These are phyloP conservation scores for Apiospora arundinis DNA, from an alignment of 2,329 filamentous ascomycete genomes.

Conservation along the genomic window DNA sequence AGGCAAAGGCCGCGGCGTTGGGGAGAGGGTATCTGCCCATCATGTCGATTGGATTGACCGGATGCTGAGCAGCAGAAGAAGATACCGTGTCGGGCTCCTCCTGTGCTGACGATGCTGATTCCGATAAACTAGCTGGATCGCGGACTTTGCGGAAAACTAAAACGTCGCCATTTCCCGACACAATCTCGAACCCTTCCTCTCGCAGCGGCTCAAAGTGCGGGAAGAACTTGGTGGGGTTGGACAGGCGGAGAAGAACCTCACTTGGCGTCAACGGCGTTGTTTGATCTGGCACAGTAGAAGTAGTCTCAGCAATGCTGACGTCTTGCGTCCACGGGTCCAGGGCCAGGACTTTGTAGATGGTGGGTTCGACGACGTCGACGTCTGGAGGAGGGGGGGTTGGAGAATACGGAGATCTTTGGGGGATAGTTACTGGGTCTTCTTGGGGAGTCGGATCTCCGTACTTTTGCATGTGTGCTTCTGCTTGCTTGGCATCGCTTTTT, in stretches of 20 bases:
- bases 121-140: conserved; percentile 34
- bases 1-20: conserved; percentile 64
- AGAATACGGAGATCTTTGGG: background rate
- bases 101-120: conserved; percentile 3
- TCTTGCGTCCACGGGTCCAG: conserved; percentile 66
- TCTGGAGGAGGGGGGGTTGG: conserved; percentile 13
- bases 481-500: background rate
- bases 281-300: conserved; percentile 56
- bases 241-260: conserved; percentile 65
- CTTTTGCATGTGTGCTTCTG: conserved; percentile 39
- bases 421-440: conserved; percentile 22
- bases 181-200: conserved; percentile 69
- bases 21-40: conserved; percentile 49
- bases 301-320: conserved; percentile 66
- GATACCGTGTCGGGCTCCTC: background rate
- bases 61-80: conserved; percentile 1
- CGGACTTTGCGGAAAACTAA: conserved; percentile 70
- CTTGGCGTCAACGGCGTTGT: conserved; percentile 61
- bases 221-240: conserved; percentile 69
- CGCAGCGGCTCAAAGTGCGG: conserved; percentile 66
- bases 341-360: conserved; percentile 69
- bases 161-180: conserved; percentile 67
- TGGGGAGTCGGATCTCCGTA: conserved; percentile 34
- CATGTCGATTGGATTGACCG: conserved; percentile 66
- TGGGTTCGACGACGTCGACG: conserved; percentile 28